phyloP scores from a whole-genome alignment of 352 stramenopile genomes.

The Phytophthora foliorum region DNA sequence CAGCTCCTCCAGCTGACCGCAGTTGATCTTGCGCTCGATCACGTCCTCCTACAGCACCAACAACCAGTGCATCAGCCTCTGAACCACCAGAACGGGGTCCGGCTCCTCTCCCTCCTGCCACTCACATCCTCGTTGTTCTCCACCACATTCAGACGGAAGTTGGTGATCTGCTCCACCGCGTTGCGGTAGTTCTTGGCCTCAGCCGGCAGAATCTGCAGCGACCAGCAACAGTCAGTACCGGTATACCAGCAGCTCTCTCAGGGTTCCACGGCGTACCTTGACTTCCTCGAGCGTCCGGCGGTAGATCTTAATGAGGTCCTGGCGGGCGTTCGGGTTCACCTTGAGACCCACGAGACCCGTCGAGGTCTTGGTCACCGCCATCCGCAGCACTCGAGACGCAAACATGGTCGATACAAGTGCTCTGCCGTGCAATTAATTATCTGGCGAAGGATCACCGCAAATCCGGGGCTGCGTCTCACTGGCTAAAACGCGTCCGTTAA shows the following conservation, averaged over 20 bases:
- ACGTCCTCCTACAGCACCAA: constrained; percentile 60
- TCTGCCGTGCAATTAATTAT: constrained; percentile 33
- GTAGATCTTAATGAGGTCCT: constrained; percentile 89
- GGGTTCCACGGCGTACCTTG: constrained; percentile 52
- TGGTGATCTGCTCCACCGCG: constrained; percentile 88
- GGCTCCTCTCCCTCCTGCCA: neutral
- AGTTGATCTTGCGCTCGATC: constrained; percentile 90
- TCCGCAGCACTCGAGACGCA: constrained; percentile 82
- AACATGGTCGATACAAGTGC: constrained; percentile 64
- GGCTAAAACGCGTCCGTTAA: constrained; percentile 21
- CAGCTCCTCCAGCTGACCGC: constrained; percentile 89
- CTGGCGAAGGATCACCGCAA: constrained; percentile 40
- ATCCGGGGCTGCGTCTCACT: constrained; percentile 24
- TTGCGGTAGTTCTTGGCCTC: constrained; percentile 80
- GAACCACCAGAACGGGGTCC: constrained; percentile 25
- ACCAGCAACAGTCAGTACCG: constrained; percentile 20
- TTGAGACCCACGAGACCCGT: constrained; percentile 87
- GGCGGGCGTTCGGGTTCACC: constrained; percentile 85
- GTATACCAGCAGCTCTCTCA: neutral
- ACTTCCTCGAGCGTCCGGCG: constrained; percentile 84
- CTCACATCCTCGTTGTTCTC: constrained; percentile 79
- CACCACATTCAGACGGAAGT: constrained; percentile 84
- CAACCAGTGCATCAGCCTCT: constrained; percentile 6
- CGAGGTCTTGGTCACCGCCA: constrained; percentile 89
- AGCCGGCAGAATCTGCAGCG: constrained; percentile 63